Percentiles rank a stretch among this genome's conserved stretches.
Evolutionary conservation across 2,329 filamentous ascomycete species (phyloP).

Genomic region (Macrophomina pseudophaseolina): DNA sequence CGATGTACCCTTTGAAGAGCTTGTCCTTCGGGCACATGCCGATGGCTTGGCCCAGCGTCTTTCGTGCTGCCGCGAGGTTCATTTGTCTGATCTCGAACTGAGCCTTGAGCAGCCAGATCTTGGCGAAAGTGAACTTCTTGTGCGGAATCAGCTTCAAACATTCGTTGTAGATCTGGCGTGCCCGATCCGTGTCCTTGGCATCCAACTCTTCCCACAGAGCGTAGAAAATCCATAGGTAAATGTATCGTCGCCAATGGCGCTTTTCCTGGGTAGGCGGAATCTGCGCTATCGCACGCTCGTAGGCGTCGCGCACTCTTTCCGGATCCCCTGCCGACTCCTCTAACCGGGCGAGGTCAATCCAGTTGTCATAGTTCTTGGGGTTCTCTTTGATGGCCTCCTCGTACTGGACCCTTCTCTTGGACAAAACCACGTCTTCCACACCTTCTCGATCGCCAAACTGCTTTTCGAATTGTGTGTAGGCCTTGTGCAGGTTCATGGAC

Average conservation of each 20-base stretch:
- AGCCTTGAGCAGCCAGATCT: constrained; percentile 92
- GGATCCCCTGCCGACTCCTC: constrained; percentile 85
- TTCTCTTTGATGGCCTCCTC: constrained; percentile 95
- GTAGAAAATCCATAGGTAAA: constrained; percentile 98
- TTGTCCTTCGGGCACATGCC: constrained; percentile 97
- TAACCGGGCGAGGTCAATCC: constrained; percentile 92
- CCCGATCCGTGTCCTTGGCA: constrained; percentile 75
- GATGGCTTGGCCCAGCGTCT: constrained; percentile 86
- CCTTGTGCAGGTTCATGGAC: constrained; percentile 83
- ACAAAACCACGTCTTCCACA: constrained; percentile 93
- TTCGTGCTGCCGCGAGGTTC: constrained; percentile 79
- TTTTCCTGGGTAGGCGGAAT: constrained; percentile 95
- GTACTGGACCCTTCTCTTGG: constrained; percentile 89
- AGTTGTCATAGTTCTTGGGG: constrained; percentile 93
- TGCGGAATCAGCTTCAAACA: constrained; percentile 89
- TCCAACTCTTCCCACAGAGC: constrained; percentile 93
- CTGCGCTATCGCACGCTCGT: constrained; percentile 94
- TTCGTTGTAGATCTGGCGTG: constrained; percentile 88
- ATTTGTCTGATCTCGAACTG: constrained; percentile 92
- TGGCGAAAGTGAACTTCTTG: constrained; percentile 96
- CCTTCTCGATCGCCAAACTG: constrained; percentile 94
- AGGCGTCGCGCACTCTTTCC: constrained; percentile 87
- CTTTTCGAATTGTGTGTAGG: constrained; percentile 97
- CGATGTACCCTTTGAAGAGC: constrained; percentile 90
- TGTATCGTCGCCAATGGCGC: constrained; percentile 94